A percentile compares a stretch with the other conserved stretches of the same genome.
Evolutionary conservation across 805 yeast genomes (phyloP).

Genomic region (Metschnikowia similis): DNA sequence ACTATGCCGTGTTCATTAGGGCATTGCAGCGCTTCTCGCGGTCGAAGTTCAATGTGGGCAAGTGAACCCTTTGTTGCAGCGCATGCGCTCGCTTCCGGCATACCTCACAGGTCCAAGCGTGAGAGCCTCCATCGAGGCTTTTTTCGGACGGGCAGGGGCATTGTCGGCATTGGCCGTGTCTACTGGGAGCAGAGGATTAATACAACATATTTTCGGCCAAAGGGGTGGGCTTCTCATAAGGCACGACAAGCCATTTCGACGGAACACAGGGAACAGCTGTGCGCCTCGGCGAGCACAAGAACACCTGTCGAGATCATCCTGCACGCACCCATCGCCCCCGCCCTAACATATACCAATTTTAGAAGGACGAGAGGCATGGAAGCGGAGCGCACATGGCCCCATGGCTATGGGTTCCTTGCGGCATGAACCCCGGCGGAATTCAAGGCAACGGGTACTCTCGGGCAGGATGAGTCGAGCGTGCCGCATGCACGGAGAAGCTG

Average conservation of each 20-base stretch:
- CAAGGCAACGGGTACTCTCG: too few relatives aligned
- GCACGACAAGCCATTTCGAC: background rate
- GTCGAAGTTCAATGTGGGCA: constrained; percentile 87
- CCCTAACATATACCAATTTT: background rate
- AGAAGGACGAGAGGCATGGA: background rate
- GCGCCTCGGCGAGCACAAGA: background rate
- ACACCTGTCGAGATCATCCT: background rate
- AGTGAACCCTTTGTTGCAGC: constrained; percentile 31
- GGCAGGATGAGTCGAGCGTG: too few relatives aligned
- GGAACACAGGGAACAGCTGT: background rate
- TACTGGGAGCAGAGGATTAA: background rate
- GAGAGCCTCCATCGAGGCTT: background rate
- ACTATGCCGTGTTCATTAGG: constrained; percentile 77
- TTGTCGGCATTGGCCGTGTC: background rate
- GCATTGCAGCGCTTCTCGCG: constrained; percentile 71
- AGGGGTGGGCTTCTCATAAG: too few relatives aligned
- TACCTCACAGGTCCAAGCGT: background rate
- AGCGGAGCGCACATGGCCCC: background rate
- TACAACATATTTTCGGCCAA: background rate
- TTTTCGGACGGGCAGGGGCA: background rate
- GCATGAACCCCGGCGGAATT: too few relatives aligned
- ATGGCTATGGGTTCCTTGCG: background rate
- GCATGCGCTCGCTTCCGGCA: background rate
- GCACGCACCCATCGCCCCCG: background rate
- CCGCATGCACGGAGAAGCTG: too few relatives aligned